These are phyloP conservation scores for Thalassiosira hispida DNA, from an alignment of 352 stramenopile genomes.

Conservation along the genomic window DNA sequence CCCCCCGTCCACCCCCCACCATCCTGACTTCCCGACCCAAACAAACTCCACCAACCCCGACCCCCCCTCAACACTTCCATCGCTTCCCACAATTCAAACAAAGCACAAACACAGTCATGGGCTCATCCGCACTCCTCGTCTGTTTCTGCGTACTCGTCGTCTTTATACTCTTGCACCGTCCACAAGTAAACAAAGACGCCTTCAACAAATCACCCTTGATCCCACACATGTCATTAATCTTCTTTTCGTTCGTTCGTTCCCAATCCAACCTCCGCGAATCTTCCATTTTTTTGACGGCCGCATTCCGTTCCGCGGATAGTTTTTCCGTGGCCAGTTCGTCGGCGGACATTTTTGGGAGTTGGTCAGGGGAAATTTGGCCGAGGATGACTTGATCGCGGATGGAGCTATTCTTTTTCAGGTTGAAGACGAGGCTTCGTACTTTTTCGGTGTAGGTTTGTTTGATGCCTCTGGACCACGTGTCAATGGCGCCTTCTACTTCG, in stretches of 20 bases:
- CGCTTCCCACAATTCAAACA: constrained; percentile 96
- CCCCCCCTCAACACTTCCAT: constrained; percentile 83
- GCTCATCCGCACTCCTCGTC: constrained; percentile 96
- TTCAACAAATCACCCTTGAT: constrained; percentile 83
- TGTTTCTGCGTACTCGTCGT: constrained; percentile 97
- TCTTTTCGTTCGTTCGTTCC: constrained; percentile 81
- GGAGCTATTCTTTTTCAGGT: constrained; percentile 84
- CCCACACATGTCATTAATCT: constrained; percentile 85
- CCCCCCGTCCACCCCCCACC: no score
- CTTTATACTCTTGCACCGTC: constrained; percentile 94
- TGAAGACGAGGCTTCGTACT: constrained; percentile 79
- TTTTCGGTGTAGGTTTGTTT: constrained; percentile 77
- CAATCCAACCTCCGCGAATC: constrained; percentile 79
- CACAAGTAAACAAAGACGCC: constrained; percentile 87
- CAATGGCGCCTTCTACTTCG: constrained; percentile 72
- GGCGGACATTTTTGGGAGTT: constrained; percentile 72
- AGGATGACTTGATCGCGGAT: constrained; percentile 73
- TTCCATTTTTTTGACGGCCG: constrained; percentile 71
- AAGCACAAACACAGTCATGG: constrained; percentile 97
- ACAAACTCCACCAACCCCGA: no score
- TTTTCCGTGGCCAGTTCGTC: constrained; percentile 81
- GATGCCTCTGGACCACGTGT: constrained; percentile 42
- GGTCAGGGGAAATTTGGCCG: constrained; percentile 59
- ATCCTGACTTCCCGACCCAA: no score
- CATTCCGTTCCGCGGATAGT: constrained; percentile 62